Evolutionary conservation across 1,284 basidiomycete species (phyloP).

Genomic region (Fomitopsis betulina): DNA sequence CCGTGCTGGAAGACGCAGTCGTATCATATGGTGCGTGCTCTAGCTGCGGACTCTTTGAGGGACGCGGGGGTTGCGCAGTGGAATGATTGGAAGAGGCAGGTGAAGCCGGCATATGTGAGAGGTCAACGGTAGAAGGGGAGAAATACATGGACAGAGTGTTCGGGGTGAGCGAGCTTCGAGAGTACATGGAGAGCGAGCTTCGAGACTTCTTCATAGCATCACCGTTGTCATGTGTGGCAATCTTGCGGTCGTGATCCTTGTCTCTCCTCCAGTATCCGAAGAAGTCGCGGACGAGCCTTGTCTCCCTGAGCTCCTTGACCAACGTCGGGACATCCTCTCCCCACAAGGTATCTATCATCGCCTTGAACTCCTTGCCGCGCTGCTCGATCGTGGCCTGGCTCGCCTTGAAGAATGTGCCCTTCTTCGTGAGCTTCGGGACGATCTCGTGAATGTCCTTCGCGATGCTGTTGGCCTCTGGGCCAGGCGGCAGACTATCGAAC

Average conservation of each 20-base stretch:
- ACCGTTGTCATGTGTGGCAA: too few species aligned
- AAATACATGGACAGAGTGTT: conserved; percentile 54
- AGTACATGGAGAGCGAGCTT: too few species aligned
- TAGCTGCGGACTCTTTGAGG: conserved; percentile 2
- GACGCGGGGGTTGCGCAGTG: not conserved
- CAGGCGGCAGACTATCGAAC: conserved; percentile 81
- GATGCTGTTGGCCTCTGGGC: conserved; percentile 67
- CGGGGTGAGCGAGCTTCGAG: conserved; percentile 22
- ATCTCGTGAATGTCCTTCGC: conserved; percentile 60
- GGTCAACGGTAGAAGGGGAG: conserved; percentile 35
- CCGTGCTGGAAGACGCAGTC: conserved; percentile 12
- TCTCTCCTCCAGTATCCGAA: conserved; percentile 74
- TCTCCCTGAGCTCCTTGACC: conserved; percentile 58
- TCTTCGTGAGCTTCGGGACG: conserved; percentile 64
- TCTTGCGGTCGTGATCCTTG: conserved; percentile 50
- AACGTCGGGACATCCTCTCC: conserved; percentile 57
- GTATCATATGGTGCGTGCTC: conserved; percentile 16
- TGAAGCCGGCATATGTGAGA: conserved; percentile 30
- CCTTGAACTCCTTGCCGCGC: conserved; percentile 52
- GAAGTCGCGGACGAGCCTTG: conserved; percentile 60
- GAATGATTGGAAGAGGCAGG: conserved; percentile 27
- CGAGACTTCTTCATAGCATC: too few species aligned
- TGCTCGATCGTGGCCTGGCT: conserved; percentile 63
- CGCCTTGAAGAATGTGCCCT: conserved; percentile 64
- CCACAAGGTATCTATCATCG: conserved; percentile 56